Conservation (phyloP, 768 basidiomycete genomes). For the Nevesoporus exiguus region DNA sequence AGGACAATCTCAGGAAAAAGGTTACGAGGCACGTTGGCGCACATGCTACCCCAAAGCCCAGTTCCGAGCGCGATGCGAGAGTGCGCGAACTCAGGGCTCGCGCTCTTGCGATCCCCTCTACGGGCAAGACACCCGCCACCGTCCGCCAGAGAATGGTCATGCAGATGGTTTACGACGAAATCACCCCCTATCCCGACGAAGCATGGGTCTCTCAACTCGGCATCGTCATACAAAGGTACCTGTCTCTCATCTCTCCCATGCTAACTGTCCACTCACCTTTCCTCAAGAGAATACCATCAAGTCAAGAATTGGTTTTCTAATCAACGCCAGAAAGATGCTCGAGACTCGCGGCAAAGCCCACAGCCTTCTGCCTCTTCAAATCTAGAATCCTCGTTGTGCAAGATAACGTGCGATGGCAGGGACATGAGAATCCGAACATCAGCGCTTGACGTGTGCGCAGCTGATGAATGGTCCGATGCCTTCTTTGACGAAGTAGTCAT, state of each 20-base stretch:
- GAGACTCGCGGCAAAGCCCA: constrained; percentile 35
- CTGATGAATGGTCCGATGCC: constrained; percentile 55
- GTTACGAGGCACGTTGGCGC: constrained; percentile 22
- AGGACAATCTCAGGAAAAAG: constrained; percentile 29
- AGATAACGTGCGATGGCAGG: constrained; percentile 36
- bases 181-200: constrained; percentile 62
- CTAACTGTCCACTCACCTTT: constrained; percentile 1
- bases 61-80: constrained; percentile 30
- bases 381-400: constrained; percentile 34
- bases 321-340: constrained; percentile 49
- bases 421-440: constrained; percentile 47
- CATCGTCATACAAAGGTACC: constrained; percentile 53
- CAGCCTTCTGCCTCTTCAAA: constrained; percentile 32
- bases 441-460: constrained; percentile 41
- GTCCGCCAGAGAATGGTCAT: constrained; percentile 54
- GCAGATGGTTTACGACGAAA: constrained; percentile 61
- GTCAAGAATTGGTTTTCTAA: constrained; percentile 70
- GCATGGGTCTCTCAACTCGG: constrained; percentile 59
- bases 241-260: not conserved
- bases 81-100: constrained; percentile 32
- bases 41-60: constrained; percentile 18
- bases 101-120: constrained; percentile 32
- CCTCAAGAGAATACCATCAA: constrained; percentile 51
- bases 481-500: constrained; percentile 62
- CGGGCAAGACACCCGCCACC: constrained; percentile 48